Base-by-base conservation (phyloP, 1,139 yeast genomes). In the Pichia sp. region DNA sequence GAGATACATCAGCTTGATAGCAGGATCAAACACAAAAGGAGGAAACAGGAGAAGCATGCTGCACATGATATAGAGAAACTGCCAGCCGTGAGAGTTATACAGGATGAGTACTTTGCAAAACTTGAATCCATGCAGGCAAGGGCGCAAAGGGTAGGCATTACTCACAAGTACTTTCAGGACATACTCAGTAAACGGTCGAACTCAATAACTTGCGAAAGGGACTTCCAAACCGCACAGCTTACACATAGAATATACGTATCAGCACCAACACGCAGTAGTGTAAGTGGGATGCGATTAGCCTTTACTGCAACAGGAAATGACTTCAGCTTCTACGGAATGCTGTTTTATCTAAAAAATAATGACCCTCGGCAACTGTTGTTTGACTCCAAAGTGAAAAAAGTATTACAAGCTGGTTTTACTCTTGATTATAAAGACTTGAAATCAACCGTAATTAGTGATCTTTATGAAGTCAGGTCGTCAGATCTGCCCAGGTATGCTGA, bases 11-110 rank as follows among this genome's bases (percentile, higher is more conserved):
- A 31, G 3, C 29, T 55, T 6, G 46, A 48, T 8, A 33, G 42
- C 10, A 50, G 36, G 9, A 45, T 41, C 1, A 34, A 51, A 50
- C 5, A 16, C 1, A 54, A 54, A 5, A 40, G 45, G 16, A n/a
- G 34, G 40, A 46, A 48, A 17, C 6, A 29, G 7, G 24, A 17
- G 7, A 42, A 42, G 24, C 6, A 16, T 4, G 30, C n/a, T 20
- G 8, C 27, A 40, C 17, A 16, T 16, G 43, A 40, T 8, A 17
- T 42, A 27, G 9, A 42, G n/a, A 42, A 17, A 16, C 3, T 20
- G 27, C n/a, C 45, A 42, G 29, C 24, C 24, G 24, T 20, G n/a
- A 17, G 6, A 29, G n/a, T 16, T 9, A 4, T 36, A 36, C 40
- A 36, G 6, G 16, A 14, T 36, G 7, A 36, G 40, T 36, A 36